phyloP scores from a whole-genome alignment of 2,329 filamentous ascomycete species.

The Aspergillus aculeatinus region DNA sequence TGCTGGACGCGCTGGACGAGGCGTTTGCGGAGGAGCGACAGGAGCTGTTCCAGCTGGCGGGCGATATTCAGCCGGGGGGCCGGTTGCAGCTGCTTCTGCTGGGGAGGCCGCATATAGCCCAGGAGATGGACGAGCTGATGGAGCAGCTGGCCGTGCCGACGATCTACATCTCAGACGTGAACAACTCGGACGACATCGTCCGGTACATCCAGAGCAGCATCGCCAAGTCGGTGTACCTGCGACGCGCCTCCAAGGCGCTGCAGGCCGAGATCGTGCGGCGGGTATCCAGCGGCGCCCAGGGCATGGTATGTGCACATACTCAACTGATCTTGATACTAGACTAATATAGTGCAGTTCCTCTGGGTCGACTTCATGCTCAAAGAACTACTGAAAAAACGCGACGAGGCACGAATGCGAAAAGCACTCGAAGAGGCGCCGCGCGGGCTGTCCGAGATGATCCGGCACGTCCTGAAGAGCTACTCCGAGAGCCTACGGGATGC shows the following conservation, averaged over 20 bases:
- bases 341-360: slow-evolving; percentile 36
- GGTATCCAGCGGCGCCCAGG: slow-evolving; percentile 46
- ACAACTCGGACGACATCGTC: slow-evolving; percentile 46
- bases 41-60: slow-evolving; percentile 39
- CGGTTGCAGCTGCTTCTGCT: slow-evolving; percentile 34
- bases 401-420: slow-evolving; percentile 42
- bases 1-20: slow-evolving; percentile 52
- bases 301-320: slow-evolving; percentile 25
- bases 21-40: slow-evolving; percentile 41
- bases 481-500: slow-evolving; percentile 35
- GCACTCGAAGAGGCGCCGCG: slow-evolving; percentile 49
- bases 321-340: no score
- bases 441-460: slow-evolving; percentile 45
- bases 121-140: slow-evolving; percentile 33
- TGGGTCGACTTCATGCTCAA: slow-evolving; percentile 53
- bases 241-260: slow-evolving; percentile 30
- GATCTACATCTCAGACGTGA: slow-evolving; percentile 46
- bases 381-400: slow-evolving; percentile 47
- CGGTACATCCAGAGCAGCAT: slow-evolving; percentile 47
- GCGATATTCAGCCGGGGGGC: slow-evolving; percentile 18
- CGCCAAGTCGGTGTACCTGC: slow-evolving; percentile 40
- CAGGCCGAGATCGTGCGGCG: slow-evolving; percentile 39
- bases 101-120: slow-evolving; percentile 45
- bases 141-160: slow-evolving; percentile 33
- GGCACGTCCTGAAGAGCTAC: slow-evolving; percentile 43